Conservation (phyloP, 768 basidiomycete species). For the Boletellus emodensis region DNA sequence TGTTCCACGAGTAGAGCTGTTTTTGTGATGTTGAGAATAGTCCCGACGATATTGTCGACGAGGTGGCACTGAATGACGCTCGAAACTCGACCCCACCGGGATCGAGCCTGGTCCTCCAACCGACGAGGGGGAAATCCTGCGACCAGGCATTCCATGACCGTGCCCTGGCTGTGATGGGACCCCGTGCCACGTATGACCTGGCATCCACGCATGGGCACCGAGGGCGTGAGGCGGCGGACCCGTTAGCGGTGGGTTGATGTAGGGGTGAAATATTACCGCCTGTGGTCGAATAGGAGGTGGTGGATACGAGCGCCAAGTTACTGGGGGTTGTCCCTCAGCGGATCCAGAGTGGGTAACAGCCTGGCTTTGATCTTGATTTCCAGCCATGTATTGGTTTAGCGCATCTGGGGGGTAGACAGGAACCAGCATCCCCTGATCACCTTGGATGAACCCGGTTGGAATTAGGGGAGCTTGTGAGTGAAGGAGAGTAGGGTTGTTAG, state of each 20-base stretch:
- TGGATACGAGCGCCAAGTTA: slow-evolving; percentile 33
- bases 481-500: slow-evolving; percentile 11
- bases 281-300: slow-evolving; percentile 31
- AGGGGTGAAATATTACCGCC: slow-evolving; percentile 29
- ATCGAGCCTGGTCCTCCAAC: slow-evolving; percentile 13
- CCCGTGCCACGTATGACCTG: slow-evolving; percentile 24
- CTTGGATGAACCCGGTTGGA: slow-evolving; percentile 68
- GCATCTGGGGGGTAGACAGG: slow-evolving; percentile 70
- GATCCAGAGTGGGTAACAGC: slow-evolving; percentile 15
- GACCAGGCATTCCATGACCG: slow-evolving; percentile 12
- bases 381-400: slow-evolving; percentile 64
- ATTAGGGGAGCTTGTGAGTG: slow-evolving; percentile 51
- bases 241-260: slow-evolving; percentile 22
- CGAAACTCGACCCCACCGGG: slow-evolving; percentile 14
- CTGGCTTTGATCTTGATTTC: slow-evolving; percentile 31
- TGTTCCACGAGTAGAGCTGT: slow-evolving; percentile 17
- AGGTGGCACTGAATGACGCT: slow-evolving; percentile 24
- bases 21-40: slow-evolving; percentile 27
- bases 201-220: slow-evolving; percentile 24
- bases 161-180: slow-evolving; percentile 16
- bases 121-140: slow-evolving; percentile 13
- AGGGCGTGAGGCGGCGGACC: slow-evolving; percentile 16
- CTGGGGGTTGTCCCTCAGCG: slow-evolving; percentile 29
- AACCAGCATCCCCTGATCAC: slow-evolving; percentile 67
- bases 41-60: slow-evolving; percentile 33